A percentile compares a stretch with the other conserved stretches of the same genome.
Evolutionary conservation across 73 alveolate genomes (phyloP).

Genomic region (Tetrahymena elliotti): DNA sequence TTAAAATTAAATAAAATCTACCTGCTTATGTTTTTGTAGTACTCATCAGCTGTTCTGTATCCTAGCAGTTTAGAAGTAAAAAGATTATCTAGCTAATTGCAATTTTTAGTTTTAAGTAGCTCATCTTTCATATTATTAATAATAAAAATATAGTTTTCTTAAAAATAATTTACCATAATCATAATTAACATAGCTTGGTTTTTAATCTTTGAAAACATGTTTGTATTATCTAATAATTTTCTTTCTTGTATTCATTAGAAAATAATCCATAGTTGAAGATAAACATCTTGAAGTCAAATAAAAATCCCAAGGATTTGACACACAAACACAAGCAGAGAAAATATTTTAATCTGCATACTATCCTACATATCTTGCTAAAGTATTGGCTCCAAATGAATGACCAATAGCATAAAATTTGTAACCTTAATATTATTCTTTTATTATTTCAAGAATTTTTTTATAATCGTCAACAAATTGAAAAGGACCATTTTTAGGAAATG

Average conservation of each 20-base stretch:
- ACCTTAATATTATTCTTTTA: background rate
- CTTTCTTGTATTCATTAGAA: background rate
- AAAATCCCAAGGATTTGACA: conserved; percentile 30
- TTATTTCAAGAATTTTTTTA: background rate
- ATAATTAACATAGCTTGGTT: background rate
- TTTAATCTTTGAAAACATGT: background rate
- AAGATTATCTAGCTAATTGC: background rate
- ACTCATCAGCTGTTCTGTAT: conserved; percentile 16
- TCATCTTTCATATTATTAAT: background rate
- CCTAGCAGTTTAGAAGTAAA: conserved; percentile 5
- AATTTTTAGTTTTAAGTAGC: background rate
- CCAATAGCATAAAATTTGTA: conserved; percentile 32
- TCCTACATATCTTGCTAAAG: conserved; percentile 21
- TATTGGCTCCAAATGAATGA: conserved; percentile 34
- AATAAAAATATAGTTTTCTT: background rate
- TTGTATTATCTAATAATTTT: background rate
- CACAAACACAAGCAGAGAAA: conserved; percentile 20
- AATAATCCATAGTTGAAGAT: background rate
- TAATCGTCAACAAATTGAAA: background rate
- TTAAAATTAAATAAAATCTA: background rate
- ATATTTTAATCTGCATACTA: conserved; percentile 7
- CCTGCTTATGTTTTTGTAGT: background rate
- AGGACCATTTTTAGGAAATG: background rate
- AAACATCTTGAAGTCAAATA: background rate
- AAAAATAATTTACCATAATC: background rate